These are phyloP conservation scores for Coniochaeta sp. DNA, from an alignment of 2,329 filamentous ascomycete genomes.

Conservation along the genomic window DNA sequence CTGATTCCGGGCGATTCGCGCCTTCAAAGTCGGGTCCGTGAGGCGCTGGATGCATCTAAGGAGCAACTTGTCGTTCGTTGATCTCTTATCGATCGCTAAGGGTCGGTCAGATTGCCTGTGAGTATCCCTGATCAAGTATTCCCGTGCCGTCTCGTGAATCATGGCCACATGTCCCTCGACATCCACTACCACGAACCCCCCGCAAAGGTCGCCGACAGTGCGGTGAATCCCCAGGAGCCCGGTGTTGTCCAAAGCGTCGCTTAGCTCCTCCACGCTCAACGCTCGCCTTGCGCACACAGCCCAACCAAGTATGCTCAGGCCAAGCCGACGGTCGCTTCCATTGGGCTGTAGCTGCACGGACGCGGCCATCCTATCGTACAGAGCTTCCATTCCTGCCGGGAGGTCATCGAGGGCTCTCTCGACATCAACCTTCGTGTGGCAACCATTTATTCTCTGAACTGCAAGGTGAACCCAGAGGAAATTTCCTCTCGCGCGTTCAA, in stretches of 20 bases:
- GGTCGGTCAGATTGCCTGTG: neutral
- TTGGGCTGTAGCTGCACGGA: slow-evolving; percentile 10
- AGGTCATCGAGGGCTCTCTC: slow-evolving; percentile 17
- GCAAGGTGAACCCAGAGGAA: slow-evolving; percentile 26
- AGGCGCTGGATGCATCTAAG: slow-evolving; percentile 11
- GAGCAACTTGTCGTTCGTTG: slow-evolving; percentile 14
- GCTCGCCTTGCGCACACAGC: slow-evolving; percentile 15
- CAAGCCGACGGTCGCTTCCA: slow-evolving; percentile 9
- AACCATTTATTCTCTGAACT: slow-evolving; percentile 19
- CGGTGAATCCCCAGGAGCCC: slow-evolving; percentile 17
- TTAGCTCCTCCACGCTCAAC: slow-evolving; percentile 16
- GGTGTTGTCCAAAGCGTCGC: slow-evolving; percentile 13
- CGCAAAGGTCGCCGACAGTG: slow-evolving; percentile 21
- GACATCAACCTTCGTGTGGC: slow-evolving; percentile 17
- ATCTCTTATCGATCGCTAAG: slow-evolving; percentile 8
- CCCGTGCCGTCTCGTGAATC: slow-evolving; percentile 27
- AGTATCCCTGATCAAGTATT: slow-evolving; percentile 20
- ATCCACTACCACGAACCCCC: slow-evolving; percentile 24
- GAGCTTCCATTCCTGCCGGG: slow-evolving; percentile 21
- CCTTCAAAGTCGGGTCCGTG: neutral
- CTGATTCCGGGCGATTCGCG: neutral
- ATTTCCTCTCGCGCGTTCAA: slow-evolving; percentile 20
- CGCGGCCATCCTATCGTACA: slow-evolving; percentile 25
- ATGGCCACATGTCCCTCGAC: slow-evolving; percentile 17
- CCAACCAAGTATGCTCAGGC: slow-evolving; percentile 17